Conservation (phyloP, 2,329 filamentous ascomycete genomes). For the Hymenoscyphus fructigenus region DNA sequence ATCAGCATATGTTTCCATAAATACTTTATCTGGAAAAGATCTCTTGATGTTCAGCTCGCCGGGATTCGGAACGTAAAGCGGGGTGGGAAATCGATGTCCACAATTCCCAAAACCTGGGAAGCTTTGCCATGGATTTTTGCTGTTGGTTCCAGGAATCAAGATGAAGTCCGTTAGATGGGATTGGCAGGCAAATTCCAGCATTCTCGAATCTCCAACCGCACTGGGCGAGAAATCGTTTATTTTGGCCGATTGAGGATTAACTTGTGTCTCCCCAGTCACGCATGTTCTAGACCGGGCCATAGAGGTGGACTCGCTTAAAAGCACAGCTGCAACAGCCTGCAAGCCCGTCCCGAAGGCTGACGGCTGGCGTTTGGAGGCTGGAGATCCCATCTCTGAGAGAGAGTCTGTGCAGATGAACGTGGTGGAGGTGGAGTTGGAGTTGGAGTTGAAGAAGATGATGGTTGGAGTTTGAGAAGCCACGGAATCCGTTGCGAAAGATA, state of each 20-base stretch:
- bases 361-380: neutral
- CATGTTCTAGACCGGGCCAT: conserved; percentile 20
- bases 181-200: conserved; percentile 1
- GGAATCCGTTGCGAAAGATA: neutral
- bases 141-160: neutral
- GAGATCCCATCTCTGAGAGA: neutral
- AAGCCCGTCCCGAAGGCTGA: conserved; percentile 4
- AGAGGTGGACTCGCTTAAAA: neutral
- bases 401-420: neutral
- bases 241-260: conserved; percentile 24
- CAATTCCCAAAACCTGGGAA: conserved; percentile 1
- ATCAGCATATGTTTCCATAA: neutral
- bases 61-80: neutral
- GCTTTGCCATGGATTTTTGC: neutral
- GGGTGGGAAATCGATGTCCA: neutral
- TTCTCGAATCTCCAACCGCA: neutral
- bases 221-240: conserved; percentile 22
- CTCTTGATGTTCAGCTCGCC: neutral
- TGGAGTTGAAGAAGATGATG: neutral
- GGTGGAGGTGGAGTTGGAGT: neutral
- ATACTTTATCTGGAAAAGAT: neutral
- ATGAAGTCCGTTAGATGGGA: neutral
- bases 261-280: conserved; percentile 3
- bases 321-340: neutral
- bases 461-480: neutral